A percentile compares a stretch with the other conserved stretches of the same genome.
phyloP scores from a whole-genome alignment of 495 filamentous ascomycete genomes.

The Glonium stellatum region DNA sequence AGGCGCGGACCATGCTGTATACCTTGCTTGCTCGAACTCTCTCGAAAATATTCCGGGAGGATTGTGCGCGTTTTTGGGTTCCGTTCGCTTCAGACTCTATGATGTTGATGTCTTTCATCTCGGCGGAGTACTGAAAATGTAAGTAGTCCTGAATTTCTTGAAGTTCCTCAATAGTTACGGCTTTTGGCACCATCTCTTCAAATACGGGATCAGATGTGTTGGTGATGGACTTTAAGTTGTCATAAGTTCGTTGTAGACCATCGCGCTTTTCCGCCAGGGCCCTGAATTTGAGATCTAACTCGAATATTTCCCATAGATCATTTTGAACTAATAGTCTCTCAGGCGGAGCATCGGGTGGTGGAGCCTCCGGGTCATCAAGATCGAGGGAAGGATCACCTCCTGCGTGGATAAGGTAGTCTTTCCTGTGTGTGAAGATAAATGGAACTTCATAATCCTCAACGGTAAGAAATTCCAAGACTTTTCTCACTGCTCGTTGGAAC shows the following conservation, averaged over 20 bases:
- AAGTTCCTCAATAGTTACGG: slow-evolving; percentile 80
- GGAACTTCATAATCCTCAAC: slow-evolving; percentile 90
- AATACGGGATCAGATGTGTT: slow-evolving; percentile 55
- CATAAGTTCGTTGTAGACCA: slow-evolving; percentile 67
- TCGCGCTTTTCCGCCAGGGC: slow-evolving; percentile 85
- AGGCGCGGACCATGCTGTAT: slow-evolving; percentile 77
- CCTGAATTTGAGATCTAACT: slow-evolving; percentile 88
- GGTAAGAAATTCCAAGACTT: slow-evolving; percentile 91
- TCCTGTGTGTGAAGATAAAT: slow-evolving; percentile 95
- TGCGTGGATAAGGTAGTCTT: slow-evolving; percentile 94
- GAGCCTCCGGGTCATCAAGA: slow-evolving; percentile 43
- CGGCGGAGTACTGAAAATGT: slow-evolving; percentile 83
- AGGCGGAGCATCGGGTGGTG: slow-evolving; percentile 54
- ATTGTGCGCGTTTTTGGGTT: slow-evolving; percentile 71
- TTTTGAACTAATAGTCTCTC: slow-evolving; percentile 88
- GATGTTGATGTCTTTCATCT: slow-evolving; percentile 66
- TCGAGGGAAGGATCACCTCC: slow-evolving; percentile 64
- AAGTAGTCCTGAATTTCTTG: slow-evolving; percentile 96
- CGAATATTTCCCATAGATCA: slow-evolving; percentile 89
- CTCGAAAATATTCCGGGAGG: slow-evolving; percentile 67
- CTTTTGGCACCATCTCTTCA: slow-evolving; percentile 70
- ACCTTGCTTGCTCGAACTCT: slow-evolving; percentile 69
- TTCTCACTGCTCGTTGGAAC: slow-evolving; percentile 79
- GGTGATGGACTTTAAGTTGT: slow-evolving; percentile 56
- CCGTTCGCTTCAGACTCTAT: slow-evolving; percentile 45